Conservation (phyloP, 768 basidiomycete species). For the Trametes cingulata region DNA sequence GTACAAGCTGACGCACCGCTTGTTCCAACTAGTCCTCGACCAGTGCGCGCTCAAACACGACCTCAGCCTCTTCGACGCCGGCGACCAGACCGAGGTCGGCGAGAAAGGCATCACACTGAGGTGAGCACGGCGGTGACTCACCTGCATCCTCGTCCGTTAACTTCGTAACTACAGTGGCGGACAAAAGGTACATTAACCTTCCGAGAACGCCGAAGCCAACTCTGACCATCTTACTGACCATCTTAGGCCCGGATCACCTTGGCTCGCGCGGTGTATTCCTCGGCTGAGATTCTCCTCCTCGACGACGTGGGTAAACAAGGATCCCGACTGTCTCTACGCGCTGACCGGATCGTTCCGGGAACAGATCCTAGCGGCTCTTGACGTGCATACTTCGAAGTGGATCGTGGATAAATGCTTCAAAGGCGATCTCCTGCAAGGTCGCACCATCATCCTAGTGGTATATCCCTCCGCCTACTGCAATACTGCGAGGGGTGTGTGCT, state of each 20-base stretch:
- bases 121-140: too few species aligned
- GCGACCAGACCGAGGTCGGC: conserved; percentile 57
- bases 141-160: not conserved
- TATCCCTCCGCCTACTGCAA: conserved; percentile 7
- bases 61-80: conserved; percentile 47
- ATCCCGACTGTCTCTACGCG: not conserved
- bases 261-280: conserved; percentile 43
- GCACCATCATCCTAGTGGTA: conserved; percentile 50
- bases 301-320: conserved; percentile 36
- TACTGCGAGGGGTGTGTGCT: too few species aligned
- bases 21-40: conserved; percentile 38
- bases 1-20: too few species aligned
- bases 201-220: not conserved
- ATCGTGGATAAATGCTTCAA: conserved; percentile 44
- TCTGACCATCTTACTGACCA: not conserved
- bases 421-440: conserved; percentile 43
- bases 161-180: conserved; percentile 36
- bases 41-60: conserved; percentile 48
- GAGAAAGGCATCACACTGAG: conserved; percentile 55
- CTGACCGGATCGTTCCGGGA: conserved; percentile 12
- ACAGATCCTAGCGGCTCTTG: conserved; percentile 47
- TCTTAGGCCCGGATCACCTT: conserved; percentile 42
- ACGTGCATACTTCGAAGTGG: conserved; percentile 50
- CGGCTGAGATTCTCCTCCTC: conserved; percentile 38
- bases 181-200: conserved; percentile 39